These are phyloP conservation scores for Opeltia flavorubescens DNA, from an alignment of 495 filamentous ascomycete genomes.

Conservation along the genomic window DNA sequence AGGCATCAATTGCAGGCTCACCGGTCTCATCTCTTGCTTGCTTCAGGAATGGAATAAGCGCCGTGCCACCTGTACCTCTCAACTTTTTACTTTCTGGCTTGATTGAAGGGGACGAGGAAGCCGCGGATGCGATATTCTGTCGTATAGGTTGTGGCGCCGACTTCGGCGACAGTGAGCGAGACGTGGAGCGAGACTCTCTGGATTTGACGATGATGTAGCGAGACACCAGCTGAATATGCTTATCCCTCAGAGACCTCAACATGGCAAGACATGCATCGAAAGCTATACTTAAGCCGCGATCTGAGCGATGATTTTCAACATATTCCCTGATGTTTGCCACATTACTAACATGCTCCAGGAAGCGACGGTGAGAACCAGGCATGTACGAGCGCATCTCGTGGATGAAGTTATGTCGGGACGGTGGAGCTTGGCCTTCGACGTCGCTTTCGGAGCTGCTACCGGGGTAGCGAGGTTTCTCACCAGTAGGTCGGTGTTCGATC, in stretches of 20 bases:
- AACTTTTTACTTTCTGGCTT: constrained; percentile 40
- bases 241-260: constrained; percentile 79
- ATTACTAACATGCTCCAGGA: constrained; percentile 61
- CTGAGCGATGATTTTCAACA: constrained; percentile 47
- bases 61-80: constrained; percentile 82
- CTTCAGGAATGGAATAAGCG: constrained; percentile 85
- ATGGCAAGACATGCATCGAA: constrained; percentile 88
- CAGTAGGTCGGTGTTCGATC: constrained; percentile 83
- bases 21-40: constrained; percentile 93
- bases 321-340: constrained; percentile 85
- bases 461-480: constrained; percentile 37
- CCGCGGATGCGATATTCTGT: constrained; percentile 41
- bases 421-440: constrained; percentile 36
- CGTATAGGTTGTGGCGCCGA: constrained; percentile 26
- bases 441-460: constrained; percentile 25
- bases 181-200: constrained; percentile 35
- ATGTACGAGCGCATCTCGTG: constrained; percentile 94
- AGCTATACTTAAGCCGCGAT: constrained; percentile 56
- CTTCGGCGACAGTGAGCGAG: constrained; percentile 32
- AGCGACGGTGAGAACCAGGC: constrained; percentile 82
- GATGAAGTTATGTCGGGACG: constrained; percentile 75
- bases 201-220: constrained; percentile 82
- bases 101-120: constrained; percentile 4
- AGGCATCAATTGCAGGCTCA: constrained; percentile 75
- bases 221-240: constrained; percentile 91